Base-by-base conservation (phyloP, 2,329 filamentous ascomycete species). In the Arthrobotrys pseudoclavata region DNA sequence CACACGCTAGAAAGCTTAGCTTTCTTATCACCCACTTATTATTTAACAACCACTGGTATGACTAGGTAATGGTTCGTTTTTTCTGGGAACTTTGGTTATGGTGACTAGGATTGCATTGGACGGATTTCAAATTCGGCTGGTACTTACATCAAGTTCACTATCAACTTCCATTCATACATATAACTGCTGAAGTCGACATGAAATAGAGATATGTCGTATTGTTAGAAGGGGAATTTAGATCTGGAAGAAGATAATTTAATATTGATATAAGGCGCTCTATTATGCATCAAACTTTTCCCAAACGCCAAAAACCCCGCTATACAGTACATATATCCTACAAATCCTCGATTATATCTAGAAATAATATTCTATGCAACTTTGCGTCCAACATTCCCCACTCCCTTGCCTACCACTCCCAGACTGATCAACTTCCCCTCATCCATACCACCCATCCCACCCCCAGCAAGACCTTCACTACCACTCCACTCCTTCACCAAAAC, bases 331-430 rank as follows among this genome's bases (percentile, higher is more conserved):
- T 60, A 60, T 60, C 55, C 20, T 60, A 60, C 55, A 60, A 60
- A 42, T n/a, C 34, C 12, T n/a, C 55, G 4, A n/a, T 9, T 13
- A 42, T 20, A 26, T 45, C 1, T 26, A 10, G 22, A 42, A 20
- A 29, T 60, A 10, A 22, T 7, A 57, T 12, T 60, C 47, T 50
- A 76, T 22, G 74, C 74, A 37, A 77, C 74, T 85, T 98, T 98
- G 82, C 94, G 89, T 66, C 95, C 95, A 60, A 98, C 92, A 83
- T 98, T 99, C 31, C 96, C 96, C 75, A 99, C 92, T 50, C 96
- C 96, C 81, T 90, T 90, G 34, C 96, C 96, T 82, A 98, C 97
- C 50, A 99, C 91, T 80, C 93, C 96, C 81, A 99, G 87, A 77
- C 97, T 88, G 63, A 98, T 88, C 83, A 97, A 92, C 18, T 85